Conservation (phyloP, 495 filamentous ascomycete species). For the Aspergillus sclerotiicarbonarius region DNA sequence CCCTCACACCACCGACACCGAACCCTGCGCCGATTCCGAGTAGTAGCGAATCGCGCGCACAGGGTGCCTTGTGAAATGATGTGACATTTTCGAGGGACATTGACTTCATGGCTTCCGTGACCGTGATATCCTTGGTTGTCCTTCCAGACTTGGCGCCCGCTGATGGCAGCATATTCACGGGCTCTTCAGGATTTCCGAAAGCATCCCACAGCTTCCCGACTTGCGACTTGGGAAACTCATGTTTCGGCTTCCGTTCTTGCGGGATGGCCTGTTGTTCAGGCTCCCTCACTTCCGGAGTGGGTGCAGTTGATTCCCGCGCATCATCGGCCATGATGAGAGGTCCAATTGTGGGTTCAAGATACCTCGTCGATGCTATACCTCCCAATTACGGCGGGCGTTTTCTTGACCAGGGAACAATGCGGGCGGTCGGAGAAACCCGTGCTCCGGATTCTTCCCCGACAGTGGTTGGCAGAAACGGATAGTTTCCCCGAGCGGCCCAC, state of each 20-base stretch:
- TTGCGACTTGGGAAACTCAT: constrained; percentile 45
- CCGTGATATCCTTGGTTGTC: constrained; percentile 40
- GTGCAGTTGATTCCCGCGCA: constrained; percentile 36
- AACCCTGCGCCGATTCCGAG: constrained; percentile 78
- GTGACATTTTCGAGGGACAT: constrained; percentile 69
- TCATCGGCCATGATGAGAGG: constrained; percentile 54
- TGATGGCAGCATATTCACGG: constrained; percentile 48
- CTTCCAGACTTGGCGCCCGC: constrained; percentile 37
- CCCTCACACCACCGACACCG: constrained; percentile 66
- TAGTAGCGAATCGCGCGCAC: constrained; percentile 77
- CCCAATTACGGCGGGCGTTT: constrained; percentile 1
- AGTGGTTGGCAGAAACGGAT: constrained; percentile 12
- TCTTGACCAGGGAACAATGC: constrained; percentile 9
- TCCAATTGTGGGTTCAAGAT: not conserved
- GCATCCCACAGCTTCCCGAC: constrained; percentile 53
- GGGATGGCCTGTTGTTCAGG: constrained; percentile 17
- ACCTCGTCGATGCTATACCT: not conserved
- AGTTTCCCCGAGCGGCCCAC: constrained; percentile 30
- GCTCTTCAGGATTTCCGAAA: constrained; percentile 49
- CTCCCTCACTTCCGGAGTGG: constrained; percentile 12
- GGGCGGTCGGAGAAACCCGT: constrained; percentile 17
- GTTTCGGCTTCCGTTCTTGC: constrained; percentile 32
- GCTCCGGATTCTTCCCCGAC: constrained; percentile 12
- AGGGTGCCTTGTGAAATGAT: constrained; percentile 75
- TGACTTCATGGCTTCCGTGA: constrained; percentile 64